Conservation (phyloP, 148 eudicot genomes). For the Heliamphora exappendiculata region DNA sequence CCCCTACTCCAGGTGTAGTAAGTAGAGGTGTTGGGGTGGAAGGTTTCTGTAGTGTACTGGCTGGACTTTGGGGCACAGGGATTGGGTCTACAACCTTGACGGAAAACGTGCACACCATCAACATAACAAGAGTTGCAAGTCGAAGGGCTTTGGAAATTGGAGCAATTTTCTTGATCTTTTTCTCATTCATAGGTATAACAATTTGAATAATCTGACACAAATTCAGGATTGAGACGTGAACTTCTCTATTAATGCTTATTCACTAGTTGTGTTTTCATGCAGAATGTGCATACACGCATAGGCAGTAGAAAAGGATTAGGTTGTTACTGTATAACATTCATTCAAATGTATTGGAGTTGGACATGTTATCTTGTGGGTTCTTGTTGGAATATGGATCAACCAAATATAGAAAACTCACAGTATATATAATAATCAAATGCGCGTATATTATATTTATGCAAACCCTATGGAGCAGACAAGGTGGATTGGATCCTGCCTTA, state of each 20-base stretch:
- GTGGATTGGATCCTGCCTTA: too few species aligned
- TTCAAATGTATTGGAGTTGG: background rate
- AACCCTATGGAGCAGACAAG: background rate
- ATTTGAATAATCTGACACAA: background rate
- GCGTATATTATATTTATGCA: background rate
- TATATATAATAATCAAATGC: background rate
- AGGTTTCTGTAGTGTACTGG: conserved; percentile 85
- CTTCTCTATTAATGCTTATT: background rate
- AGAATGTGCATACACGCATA: background rate
- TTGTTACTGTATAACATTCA: background rate
- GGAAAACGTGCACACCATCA: conserved; percentile 77
- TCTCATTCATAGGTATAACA: conserved; percentile 67
- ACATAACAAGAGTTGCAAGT: conserved; percentile 70
- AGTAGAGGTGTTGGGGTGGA: conserved; percentile 88
- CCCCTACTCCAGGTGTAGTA: conserved; percentile 79
- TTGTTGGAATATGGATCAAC: background rate
- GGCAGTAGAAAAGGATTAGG: background rate
- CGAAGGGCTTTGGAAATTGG: conserved; percentile 67
- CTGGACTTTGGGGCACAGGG: conserved; percentile 97
- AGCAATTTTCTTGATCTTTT: conserved; percentile 58
- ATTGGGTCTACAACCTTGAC: conserved; percentile 85
- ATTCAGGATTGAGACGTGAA: background rate
- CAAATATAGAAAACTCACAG: background rate
- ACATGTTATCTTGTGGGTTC: background rate
- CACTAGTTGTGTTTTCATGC: background rate